A percentile compares a stretch with the other conserved stretches of the same genome.
phyloP scores from a whole-genome alignment of 1,284 basidiomycete species.

The Exsudoporus floridanus region DNA sequence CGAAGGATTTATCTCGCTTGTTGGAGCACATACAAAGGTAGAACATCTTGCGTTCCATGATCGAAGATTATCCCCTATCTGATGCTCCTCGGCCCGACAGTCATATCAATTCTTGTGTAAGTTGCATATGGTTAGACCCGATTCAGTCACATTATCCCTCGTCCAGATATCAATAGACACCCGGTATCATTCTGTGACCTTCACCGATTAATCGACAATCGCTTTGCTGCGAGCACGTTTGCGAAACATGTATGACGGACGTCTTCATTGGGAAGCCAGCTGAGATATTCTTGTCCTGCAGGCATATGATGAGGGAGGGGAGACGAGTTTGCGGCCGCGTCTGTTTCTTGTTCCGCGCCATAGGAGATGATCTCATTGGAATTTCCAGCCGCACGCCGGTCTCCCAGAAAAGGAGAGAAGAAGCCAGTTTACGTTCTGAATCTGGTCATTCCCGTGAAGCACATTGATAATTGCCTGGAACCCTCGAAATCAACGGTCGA shows the following conservation, averaged over 20 bases:
- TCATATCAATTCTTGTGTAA: conserved; percentile 81
- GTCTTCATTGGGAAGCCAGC: background rate
- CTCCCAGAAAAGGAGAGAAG: conserved; percentile 74
- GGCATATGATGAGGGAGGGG: conserved; percentile 65
- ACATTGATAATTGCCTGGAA: conserved; percentile 77
- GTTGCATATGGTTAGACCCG: conserved; percentile 26
- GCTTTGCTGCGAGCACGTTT: conserved; percentile 70
- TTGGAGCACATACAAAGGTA: conserved; percentile 74
- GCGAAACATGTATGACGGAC: conserved; percentile 55
- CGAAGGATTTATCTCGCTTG: conserved; percentile 79
- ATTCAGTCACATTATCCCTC: conserved; percentile 4
- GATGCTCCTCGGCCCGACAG: conserved; percentile 40
- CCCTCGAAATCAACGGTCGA: conserved; percentile 71
- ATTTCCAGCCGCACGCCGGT: conserved; percentile 53
- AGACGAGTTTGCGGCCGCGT: conserved; percentile 48
- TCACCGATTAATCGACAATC: conserved; percentile 64
- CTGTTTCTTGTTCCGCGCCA: conserved; percentile 20
- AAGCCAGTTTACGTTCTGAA: conserved; percentile 81
- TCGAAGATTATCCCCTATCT: conserved; percentile 19
- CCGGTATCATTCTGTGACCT: conserved; percentile 68
- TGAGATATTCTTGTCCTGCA: conserved; percentile 25
- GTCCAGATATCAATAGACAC: conserved; percentile 79
- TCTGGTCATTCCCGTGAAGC: conserved; percentile 58
- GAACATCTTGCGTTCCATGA: conserved; percentile 14
- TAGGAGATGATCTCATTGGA: conserved; percentile 12